Evolutionary conservation across 2,329 filamentous ascomycete genomes (phyloP), one percentile per base, ranked within the genome.

Genomic region (Drechslerella dactyloides): DNA sequence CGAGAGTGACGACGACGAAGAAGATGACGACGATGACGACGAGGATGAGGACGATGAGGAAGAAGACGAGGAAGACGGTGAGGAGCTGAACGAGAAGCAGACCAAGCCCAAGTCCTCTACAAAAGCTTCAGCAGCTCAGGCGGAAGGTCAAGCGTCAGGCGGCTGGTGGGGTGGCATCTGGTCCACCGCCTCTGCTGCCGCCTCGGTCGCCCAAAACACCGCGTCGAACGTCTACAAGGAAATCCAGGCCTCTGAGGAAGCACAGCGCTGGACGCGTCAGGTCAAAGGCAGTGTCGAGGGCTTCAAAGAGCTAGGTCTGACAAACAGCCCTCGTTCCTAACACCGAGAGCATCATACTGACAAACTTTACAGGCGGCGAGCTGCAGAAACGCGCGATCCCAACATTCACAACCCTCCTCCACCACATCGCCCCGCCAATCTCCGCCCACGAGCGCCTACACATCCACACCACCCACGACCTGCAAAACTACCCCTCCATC

Each of bases 391-490:
- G 91, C 76, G 94, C 94, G 65, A 84, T 99, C 33, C 94, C 94
- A 30, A 97, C 94, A 51, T 96, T 99, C 79, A 93, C 93, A 78
- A 91, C 92, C 78, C 89, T 99, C 77, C 86, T 99, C 73, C 91
- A 97, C 80, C 97, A 93, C 24, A 88, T 99, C 74, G 94, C 94
- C 0, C 94, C 94, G 51, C 94, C 94, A 10, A 99, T 99, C 78
- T 93, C 92, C 62, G 94, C 93, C 7, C 94, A 99, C 81, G 94
- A 99, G 81, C 90, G 93, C 55, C 89, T 99, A 6, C 90, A 96
- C 77, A 97, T 99, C 77, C 94, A 99, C 82, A 96, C 94, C 74
- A 96, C 93, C 7, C 94, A 99, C 82, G 94, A 97, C 80, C 86
- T 99, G 48, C 88, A 92, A 75, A 91, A 91, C 76, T 99, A 99